These are phyloP conservation scores for Fusarium torulosum DNA, from an alignment of 2,329 filamentous ascomycete genomes.

Conservation along the genomic window DNA sequence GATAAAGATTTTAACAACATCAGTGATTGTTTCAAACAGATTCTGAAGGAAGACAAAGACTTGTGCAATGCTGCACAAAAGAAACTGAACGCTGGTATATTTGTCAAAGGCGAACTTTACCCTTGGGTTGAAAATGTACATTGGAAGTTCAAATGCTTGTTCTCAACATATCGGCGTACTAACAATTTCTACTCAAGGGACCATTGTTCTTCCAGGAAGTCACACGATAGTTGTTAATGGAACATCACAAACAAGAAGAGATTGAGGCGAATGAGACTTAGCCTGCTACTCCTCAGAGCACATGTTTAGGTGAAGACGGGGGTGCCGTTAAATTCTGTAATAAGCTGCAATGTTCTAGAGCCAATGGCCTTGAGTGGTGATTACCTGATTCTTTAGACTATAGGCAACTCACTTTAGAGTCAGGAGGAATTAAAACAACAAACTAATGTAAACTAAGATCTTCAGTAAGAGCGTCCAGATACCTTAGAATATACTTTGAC, in stretches of 20 bases:
- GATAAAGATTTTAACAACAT: conserved; percentile 6
- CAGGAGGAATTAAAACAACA: too few relatives aligned
- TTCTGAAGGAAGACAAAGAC: conserved; percentile 8
- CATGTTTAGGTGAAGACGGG: fast-evolving
- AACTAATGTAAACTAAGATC: too few relatives aligned
- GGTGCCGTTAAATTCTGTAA: conserved; percentile 1
- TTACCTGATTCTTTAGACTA: too few relatives aligned
- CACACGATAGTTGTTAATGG: not conserved
- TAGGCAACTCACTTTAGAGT: too few relatives aligned
- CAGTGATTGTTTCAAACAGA: conserved; percentile 18
- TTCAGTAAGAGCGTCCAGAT: too few relatives aligned
- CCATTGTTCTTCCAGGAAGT: conserved; percentile 4
- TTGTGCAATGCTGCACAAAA: conserved; percentile 6
- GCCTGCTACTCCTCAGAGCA: not conserved
- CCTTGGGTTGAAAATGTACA: conserved; percentile 16
- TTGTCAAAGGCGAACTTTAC: conserved; percentile 23
- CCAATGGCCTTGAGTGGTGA: not conserved
- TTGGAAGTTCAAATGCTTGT: too few relatives aligned
- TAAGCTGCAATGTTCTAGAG: not conserved
- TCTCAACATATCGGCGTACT: too few relatives aligned
- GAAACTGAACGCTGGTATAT: conserved; percentile 18
- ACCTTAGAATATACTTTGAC: too few relatives aligned
- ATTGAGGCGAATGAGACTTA: not conserved
- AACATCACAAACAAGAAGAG: conserved; percentile 4
- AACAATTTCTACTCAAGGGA: fast-evolving